Evolutionary conservation across 2,329 filamentous ascomycete genomes (phyloP), one percentile per base, ranked within the genome.

Genomic region (Lasiodiplodia gonubiensis): DNA sequence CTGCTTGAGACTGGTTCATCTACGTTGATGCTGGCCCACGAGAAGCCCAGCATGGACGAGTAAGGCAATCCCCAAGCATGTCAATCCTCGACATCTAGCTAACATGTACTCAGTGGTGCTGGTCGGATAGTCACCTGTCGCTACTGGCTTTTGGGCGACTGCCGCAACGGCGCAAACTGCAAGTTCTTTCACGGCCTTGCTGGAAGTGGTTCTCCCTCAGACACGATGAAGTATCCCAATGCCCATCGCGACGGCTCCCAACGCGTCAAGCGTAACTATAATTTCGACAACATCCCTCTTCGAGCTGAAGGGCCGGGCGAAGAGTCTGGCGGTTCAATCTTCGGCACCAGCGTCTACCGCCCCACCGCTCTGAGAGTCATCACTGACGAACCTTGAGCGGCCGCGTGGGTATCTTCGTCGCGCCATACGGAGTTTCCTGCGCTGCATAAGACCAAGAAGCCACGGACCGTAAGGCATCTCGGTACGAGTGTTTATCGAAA

Each of bases 81-180:
- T 11, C 23, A 30, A 23, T 16, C n/a, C n/a, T 11, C n/a, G 7
- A 30, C 11, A 8, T 11, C 1, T 21, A n/a, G 49, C n/a, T 23
- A 4, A 35, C 35, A 16, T 16, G 23, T 35, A n/a, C 8, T 14
- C 21, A 23, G 39, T 10, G 16, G 37, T n/a, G 42, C 18, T 57
- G 18, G 39, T 14, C n/a, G 12, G 33, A 27, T 14, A 16, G 33
- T n/a, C 33, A 64, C 23, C 49, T 67, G 65, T 35, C 65, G 65
- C 25, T 67, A 48, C 65, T 67, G 65, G 65, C 27, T 27, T n/a
- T n/a, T 23, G 18, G 65, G 65, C 21, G n/a, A 61, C 48, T 67
- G 65, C 48, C 42, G 48, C 23, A 35, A 67, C 25, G 64, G 52
- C 21, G n/a, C 4, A n/a, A 30, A 37, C 42, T 66, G 64, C 39